Evolutionary conservation across 1,284 basidiomycete species (phyloP), one percentile per base, ranked within the genome.

Genomic region (Kalmanozyma brasiliensis): DNA sequence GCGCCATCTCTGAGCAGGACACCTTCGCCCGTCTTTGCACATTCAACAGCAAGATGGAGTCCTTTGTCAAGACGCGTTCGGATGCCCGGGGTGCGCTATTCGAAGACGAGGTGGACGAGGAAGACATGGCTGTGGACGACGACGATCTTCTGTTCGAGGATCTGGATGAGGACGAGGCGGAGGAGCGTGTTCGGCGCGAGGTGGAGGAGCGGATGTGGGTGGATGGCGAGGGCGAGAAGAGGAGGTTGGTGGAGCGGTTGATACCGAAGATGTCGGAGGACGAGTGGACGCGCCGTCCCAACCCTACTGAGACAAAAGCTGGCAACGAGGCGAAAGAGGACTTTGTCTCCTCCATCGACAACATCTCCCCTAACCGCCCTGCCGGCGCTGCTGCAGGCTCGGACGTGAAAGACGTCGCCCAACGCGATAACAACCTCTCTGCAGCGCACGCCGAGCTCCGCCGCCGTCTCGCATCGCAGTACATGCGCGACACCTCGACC

Each of bases 1-100:
- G n/a, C n/a, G 57, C 65, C 0, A 45, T 52, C 35, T 62, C 68
- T 23, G 75, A 77, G 22, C 41, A 48, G 14, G 58, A 64, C 8
- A 61, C 73, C 2, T 56, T 77, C 19, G 44, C 60, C 20, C 61
- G 64, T 22, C 59, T 80, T 6, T 56, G 64, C 17, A 37, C 37
- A 2, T 80, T 80, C 52, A 71, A 71, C 49, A 49, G 24, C 37
- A 75, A 74, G 36, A 63, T 80, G 69, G 61, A 74, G 17, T 46
- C 53, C 34, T 80, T 80, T 44, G 40, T 80, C 20, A 52, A 70
- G 16, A 73, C 66, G 5, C 58, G 74, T 20, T 78, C 77, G 8
- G 74, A 74, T 38, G 47, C 72, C 17, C 57, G 68, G 13, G 78
- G 78, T 19, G 78, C 77, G 11, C n/a, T 76, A 9, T 76, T 80